Evolutionary conservation across 2,329 filamentous ascomycete species (phyloP), one percentile per base, ranked within the genome.

Genomic region (Ambrosiella xylebori): DNA sequence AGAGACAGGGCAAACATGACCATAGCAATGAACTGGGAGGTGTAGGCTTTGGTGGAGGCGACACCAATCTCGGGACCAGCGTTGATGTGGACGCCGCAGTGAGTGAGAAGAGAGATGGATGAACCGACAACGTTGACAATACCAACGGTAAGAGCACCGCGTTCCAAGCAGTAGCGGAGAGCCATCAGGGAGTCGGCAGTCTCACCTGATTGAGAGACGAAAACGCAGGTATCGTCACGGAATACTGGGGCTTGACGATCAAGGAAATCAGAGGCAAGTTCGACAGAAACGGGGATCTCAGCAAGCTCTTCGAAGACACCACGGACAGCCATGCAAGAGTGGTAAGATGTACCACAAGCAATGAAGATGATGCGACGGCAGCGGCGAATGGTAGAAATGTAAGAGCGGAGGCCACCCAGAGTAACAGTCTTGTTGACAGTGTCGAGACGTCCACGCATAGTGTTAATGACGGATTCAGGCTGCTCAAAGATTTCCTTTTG

Each of bases 401-500:
- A 98, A 65, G 94, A 93, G 66, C 90, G 85, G 65, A 98, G 81
- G 65, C 93, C 93, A 78, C 93, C 93, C 35, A 98, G 83, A 8
- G 91, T 97, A 66, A 98, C 90, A 60, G 82, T 86, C 80, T 94
- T 95, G 78, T 96, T 95, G 66, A 82, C 85, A 61, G 86, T 78
- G 72, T 98, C 93, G 66, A 98, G 78, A 75, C 93, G 93, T 74
- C 93, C 93, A 82, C 93, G 88, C 93, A 98, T 98, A 64, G 93
- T 96, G 81, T 98, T 98, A 76, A 98, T 84, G 62, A 98, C 88
- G 12, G 93, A 98, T 75, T 98, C 93, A 68, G 93, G 93, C 78
- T 98, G 93, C 79, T 98, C 93, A 72, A 98, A 98, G 68, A 98
- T 98, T 73, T 98, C 93, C 82, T 98, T 98, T 73, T 98, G 93